Percentiles rank a stretch among this genome's conserved stretches.
Evolutionary conservation across 1,284 basidiomycete genomes (phyloP).

Genomic region (Ustilago xerochloae): DNA sequence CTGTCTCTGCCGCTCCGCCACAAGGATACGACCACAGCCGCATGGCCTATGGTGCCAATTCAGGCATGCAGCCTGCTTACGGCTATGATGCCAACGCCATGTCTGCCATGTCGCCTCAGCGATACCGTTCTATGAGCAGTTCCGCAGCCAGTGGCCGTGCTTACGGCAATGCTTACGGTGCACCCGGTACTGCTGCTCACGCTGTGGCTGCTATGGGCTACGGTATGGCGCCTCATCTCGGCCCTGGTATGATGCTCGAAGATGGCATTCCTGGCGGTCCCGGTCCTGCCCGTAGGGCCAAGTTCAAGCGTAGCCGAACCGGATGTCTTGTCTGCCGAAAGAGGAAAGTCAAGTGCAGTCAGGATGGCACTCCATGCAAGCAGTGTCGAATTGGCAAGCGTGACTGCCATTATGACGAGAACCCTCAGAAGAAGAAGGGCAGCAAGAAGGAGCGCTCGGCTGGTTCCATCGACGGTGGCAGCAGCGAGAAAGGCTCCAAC

Average conservation of each 20-base stretch:
- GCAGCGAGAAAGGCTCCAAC: conserved; percentile 46
- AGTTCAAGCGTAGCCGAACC: conserved; percentile 61
- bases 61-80: conserved; percentile 31
- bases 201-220: conserved; percentile 47
- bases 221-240: conserved; percentile 45
- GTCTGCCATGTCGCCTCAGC: conserved; percentile 44
- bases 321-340: conserved; percentile 63
- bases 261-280: conserved; percentile 47
- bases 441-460: conserved; percentile 40
- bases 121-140: conserved; percentile 53
- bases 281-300: conserved; percentile 52
- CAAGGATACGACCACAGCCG: conserved; percentile 47
- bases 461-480: conserved; percentile 37
- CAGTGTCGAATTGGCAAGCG: conserved; percentile 63
- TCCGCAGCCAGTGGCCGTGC: conserved; percentile 48
- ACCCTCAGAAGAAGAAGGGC: conserved; percentile 54
- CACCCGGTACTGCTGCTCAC: conserved; percentile 43
- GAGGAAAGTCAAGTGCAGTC: conserved; percentile 63
- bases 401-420: conserved; percentile 61
- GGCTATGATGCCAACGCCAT: conserved; percentile 41
- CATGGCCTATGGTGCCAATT: conserved; percentile 42
- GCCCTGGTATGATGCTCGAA: conserved; percentile 44
- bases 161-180: conserved; percentile 38
- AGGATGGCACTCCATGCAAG: conserved; percentile 63
- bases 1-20: conserved; percentile 43